Evolutionary conservation across 371 early-diverging fungal species (phyloP), one percentile per base, ranked within the genome.

Genomic region (Amoeboaphelidium protococcarum): DNA sequence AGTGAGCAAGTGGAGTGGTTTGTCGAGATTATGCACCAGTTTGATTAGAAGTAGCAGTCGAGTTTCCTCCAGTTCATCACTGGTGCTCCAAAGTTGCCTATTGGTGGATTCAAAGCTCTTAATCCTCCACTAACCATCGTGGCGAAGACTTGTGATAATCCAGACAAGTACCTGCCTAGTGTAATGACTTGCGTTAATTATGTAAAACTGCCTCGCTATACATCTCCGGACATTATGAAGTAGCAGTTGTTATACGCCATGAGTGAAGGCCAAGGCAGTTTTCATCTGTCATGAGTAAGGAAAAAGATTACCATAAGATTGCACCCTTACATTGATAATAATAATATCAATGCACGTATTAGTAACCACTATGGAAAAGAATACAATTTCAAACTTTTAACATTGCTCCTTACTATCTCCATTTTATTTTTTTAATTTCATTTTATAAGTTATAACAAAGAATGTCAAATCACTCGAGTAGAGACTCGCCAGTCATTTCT

Each of bases 121-220:
- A 66, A 64, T 2, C 92, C 92, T 23, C 67, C 75, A 4, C 69
- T 92, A 41, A 88, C 85, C 0, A 80, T 92, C 2, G 90, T 88
- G 1, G 66, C 82, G 49, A 83, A 82, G 52, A 62, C 64, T 2
- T 67, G 65, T 31, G 78, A 75, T 12, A 65, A 58, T 21, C 62
- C 85, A 0, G 86, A 89, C 52, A 76, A 77, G 45, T 82, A 78
- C 48, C 56, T 92, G 50, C 94, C 90, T 4, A 77, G 77, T 19
- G 94, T 90, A 23, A 92, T 90, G 90, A 92, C 94, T 0, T 92
- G 94, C 56, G 82, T 74, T 31, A 87, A 92, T 48, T 86, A 86
- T 50, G 67, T 92, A 46, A 92, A 92, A 62, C 69, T 92, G 58
- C 90, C 89, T 13, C 74, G 73, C 19, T 92, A 89, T 55, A 68